Base-by-base conservation (phyloP, 2,329 filamentous ascomycete species). In the Talaromyces marneffei region DNA sequence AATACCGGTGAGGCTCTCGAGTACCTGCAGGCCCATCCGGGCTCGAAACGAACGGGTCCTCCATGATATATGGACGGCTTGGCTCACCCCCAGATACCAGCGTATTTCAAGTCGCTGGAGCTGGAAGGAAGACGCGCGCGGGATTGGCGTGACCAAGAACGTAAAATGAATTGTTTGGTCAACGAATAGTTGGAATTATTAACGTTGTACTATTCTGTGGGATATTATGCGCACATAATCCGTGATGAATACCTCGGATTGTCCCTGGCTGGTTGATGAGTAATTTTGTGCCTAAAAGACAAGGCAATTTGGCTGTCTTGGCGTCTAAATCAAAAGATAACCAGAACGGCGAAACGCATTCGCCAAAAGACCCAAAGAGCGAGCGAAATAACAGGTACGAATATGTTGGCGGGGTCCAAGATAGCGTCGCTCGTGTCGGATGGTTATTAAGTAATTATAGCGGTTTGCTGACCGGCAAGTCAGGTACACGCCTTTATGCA, bases 1-100 rank as follows among this genome's bases (percentile, higher is more conserved):
- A 92, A 75, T 90, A 94, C 66, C 92, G 87, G 66, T 92, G 85
- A 55, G 80, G 65, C 61, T 76, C 74, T 55, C 70, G 72, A 55
- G 74, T 80, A 33, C 73, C 74, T 27, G 78, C 70, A 48, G 65
- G 67, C 42, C 76, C 77, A 25, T 79, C 74, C 4, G 79, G 74
- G 65, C 68, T 77, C 62, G 80, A 76, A 62, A 85, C 74, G 69
- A 88, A 88, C 48, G 86, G 86, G 66, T 88, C 86, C 69, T 81
- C 72, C 66, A 76, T 74, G 60, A 69, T 66, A 37, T 23, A 37
- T 29, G 68, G 62, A 62, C 64, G 62, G 57, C 42, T 64, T 59
- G 61, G 64, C 57, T 62, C 64, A 54, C 61, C 64, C 59, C 66
- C 61, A 59, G 56, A 48, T 35, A 57, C 62, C 53, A 61, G 61